These are phyloP conservation scores for Talaromyces marneffei DNA, from an alignment of 2,329 filamentous ascomycete genomes.

Conservation along the genomic window DNA sequence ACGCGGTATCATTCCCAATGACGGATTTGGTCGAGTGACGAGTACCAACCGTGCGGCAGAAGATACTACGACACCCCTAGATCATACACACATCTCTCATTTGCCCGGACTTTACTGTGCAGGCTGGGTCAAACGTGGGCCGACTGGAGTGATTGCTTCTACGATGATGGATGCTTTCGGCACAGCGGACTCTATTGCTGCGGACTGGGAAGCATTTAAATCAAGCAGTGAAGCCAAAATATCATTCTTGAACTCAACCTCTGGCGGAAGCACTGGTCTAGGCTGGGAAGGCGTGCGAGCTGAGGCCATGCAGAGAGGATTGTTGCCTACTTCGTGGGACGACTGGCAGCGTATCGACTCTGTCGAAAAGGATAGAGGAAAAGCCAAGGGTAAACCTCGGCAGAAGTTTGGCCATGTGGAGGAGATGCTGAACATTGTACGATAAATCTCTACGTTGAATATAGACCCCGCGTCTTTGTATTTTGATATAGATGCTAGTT, in stretches of 20 bases:
- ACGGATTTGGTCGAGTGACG: conserved; percentile 68
- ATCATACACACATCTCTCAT: conserved; percentile 40
- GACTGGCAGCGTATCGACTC: conserved; percentile 82
- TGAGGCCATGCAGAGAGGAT: conserved; percentile 52
- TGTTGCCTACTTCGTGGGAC: conserved; percentile 67
- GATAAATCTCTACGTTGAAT: background rate
- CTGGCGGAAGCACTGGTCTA: conserved; percentile 35
- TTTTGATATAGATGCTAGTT: background rate
- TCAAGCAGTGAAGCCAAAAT: conserved; percentile 15
- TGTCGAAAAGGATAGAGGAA: conserved; percentile 65
- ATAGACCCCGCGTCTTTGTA: background rate
- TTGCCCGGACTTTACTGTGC: conserved; percentile 80
- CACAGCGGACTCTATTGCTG: conserved; percentile 74
- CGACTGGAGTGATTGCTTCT: conserved; percentile 89
- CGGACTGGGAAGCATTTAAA: conserved; percentile 59
- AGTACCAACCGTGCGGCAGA: conserved; percentile 26
- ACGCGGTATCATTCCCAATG: conserved; percentile 74
- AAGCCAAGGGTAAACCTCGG: conserved; percentile 65
- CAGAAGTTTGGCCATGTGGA: conserved; percentile 58
- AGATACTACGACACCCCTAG: conserved; percentile 21
- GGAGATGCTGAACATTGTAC: conserved; percentile 52
- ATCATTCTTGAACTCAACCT: conserved; percentile 45
- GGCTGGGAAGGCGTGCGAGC: conserved; percentile 74
- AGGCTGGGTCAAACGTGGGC: conserved; percentile 93
- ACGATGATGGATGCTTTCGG: conserved; percentile 94